Evolutionary conservation across 208 protist species (phyloP).

Genomic region (Leishmania tropica): DNA sequence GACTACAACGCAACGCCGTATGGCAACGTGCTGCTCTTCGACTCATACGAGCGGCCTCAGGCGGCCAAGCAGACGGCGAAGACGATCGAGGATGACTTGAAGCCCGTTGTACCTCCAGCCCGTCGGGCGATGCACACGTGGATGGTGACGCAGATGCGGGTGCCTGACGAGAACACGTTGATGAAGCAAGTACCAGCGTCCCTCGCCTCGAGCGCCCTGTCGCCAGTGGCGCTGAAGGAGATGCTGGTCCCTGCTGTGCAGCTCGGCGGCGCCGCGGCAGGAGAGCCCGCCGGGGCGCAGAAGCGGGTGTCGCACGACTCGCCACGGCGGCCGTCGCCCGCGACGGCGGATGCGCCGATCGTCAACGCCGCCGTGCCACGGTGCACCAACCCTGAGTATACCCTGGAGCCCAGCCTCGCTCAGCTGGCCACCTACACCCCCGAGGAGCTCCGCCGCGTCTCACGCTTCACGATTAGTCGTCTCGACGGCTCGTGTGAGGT

Average conservation of each 20-base stretch:
- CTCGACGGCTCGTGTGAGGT: slow-evolving; percentile 69
- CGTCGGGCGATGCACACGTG: slow-evolving; percentile 37
- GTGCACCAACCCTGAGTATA: slow-evolving; percentile 65
- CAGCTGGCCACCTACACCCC: slow-evolving; percentile 43
- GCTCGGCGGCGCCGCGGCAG: slow-evolving; percentile 25
- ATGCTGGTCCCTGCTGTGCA: slow-evolving; percentile 52
- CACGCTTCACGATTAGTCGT: slow-evolving; percentile 55
- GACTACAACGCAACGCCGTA: slow-evolving; percentile 81
- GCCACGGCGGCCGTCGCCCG: not conserved
- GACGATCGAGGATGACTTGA: slow-evolving; percentile 27
- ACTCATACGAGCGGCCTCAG: slow-evolving; percentile 56
- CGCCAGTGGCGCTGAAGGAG: slow-evolving; percentile 60
- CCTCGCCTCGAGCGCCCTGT: slow-evolving; percentile 52
- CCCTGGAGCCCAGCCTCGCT: slow-evolving; percentile 57
- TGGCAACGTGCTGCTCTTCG: slow-evolving; percentile 79
- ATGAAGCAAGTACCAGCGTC: slow-evolving; percentile 44
- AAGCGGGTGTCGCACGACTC: slow-evolving; percentile 4
- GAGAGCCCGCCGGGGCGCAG: not conserved
- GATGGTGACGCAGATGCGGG: slow-evolving; percentile 32
- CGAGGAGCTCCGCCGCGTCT: slow-evolving; percentile 58
- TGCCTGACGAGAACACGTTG: slow-evolving; percentile 24
- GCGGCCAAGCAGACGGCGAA: slow-evolving; percentile 14
- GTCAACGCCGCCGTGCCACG: slow-evolving; percentile 43
- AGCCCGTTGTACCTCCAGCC: slow-evolving; percentile 17
- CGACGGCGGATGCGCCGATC: not conserved